phyloP scores from a whole-genome alignment of 306 rosid genomes.

The Sicyos baderoa region DNA sequence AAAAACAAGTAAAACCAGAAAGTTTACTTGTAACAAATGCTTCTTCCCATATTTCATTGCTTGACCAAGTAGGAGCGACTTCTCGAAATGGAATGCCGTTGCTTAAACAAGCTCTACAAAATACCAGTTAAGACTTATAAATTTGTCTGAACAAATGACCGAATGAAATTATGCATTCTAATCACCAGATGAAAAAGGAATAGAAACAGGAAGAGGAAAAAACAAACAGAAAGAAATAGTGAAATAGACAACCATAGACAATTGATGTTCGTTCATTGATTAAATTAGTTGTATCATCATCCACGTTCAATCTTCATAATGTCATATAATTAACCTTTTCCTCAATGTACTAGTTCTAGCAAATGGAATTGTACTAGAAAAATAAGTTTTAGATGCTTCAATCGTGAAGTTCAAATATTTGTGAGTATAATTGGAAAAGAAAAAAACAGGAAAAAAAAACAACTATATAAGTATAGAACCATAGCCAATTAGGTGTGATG shows the following conservation, averaged over 20 bases:
- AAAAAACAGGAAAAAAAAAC: neutral
- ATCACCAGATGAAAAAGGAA: neutral
- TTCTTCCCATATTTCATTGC: constrained; percentile 63
- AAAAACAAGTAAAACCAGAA: neutral
- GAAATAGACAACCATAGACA: neutral
- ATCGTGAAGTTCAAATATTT: neutral
- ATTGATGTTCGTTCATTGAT: neutral
- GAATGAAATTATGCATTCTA: neutral
- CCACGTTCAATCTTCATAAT: neutral
- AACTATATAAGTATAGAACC: neutral
- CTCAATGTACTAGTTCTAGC: neutral
- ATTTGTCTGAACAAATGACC: neutral
- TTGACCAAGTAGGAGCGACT: constrained; percentile 79
- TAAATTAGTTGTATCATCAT: neutral
- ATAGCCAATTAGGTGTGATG: neutral
- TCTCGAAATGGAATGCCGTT: constrained; percentile 69
- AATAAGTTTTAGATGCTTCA: neutral
- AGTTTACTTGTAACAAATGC: constrained; percentile 77
- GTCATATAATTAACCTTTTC: neutral
- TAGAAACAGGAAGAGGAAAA: neutral
- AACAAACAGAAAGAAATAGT: neutral
- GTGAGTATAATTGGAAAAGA: neutral
- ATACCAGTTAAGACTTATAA: constrained; percentile 13
- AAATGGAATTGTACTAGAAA: neutral
- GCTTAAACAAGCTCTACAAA: constrained; percentile 52